Conservation (phyloP, 306 rosid species). For the Prosopis cineraria region DNA sequence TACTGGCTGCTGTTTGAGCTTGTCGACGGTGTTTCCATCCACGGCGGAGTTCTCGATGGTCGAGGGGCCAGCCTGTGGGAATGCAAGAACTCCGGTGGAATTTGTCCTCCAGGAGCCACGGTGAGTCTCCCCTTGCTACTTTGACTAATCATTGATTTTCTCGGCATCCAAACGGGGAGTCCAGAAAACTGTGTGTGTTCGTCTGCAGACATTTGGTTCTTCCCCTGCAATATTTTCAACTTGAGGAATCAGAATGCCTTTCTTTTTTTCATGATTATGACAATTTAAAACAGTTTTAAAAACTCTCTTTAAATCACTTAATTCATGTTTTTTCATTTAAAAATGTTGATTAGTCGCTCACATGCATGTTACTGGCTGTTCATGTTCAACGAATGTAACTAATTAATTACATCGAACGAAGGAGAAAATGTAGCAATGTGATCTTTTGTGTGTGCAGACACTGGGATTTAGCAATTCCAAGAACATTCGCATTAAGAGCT, state of each 20-base stretch:
- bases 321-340: too few relatives aligned
- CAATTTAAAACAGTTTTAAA: neutral
- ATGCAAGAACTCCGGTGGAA: slow-evolving; percentile 47
- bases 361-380: neutral
- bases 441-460: slow-evolving; percentile 32
- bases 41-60: slow-evolving; percentile 57
- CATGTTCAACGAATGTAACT: neutral
- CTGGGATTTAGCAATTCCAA: slow-evolving; percentile 46
- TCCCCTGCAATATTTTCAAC: neutral
- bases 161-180: neutral
- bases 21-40: slow-evolving; percentile 46
- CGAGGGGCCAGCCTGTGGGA: slow-evolving; percentile 53
- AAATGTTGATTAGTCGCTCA: too few relatives aligned
- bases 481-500: slow-evolving; percentile 41
- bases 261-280: neutral
- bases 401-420: too few relatives aligned
- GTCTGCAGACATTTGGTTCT: neutral
- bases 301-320: too few relatives aligned
- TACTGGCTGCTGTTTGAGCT: slow-evolving; percentile 45
- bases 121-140: slow-evolving; percentile 37
- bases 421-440: neutral
- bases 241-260: neutral
- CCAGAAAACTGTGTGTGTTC: slow-evolving; percentile 15
- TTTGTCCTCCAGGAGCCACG: slow-evolving; percentile 54
- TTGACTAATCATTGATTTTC: slow-evolving; percentile 7